These are phyloP conservation scores for Dalechampia spathulata DNA, from an alignment of 441 rosid species.

Conservation along the genomic window DNA sequence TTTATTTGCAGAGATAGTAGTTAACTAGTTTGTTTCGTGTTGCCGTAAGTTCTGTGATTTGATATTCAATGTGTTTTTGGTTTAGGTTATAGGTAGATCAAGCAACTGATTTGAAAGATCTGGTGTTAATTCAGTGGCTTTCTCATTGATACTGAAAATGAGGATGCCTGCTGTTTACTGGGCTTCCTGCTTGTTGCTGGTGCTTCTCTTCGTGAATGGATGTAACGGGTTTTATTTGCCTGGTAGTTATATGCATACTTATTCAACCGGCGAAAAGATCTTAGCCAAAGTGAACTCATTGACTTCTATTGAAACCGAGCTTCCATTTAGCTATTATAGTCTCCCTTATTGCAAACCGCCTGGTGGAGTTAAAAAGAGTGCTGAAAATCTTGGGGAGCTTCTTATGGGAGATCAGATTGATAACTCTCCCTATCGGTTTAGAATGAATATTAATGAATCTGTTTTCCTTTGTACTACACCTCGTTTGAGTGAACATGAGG, in stretches of 20 bases:
- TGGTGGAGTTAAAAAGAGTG: conserved; percentile 69
- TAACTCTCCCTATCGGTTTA: conserved; percentile 80
- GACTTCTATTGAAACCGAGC: conserved; percentile 90
- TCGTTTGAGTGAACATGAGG: conserved; percentile 56
- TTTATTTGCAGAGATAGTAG: too few relatives aligned
- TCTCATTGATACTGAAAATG: too few relatives aligned
- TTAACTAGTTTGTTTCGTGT: too few relatives aligned
- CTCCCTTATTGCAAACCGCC: conserved; percentile 74
- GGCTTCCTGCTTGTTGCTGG: conserved; percentile 32
- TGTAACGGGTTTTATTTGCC: conserved; percentile 80
- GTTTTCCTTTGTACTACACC: conserved; percentile 65
- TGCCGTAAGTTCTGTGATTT: too few relatives aligned
- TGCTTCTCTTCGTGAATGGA: conserved; percentile 30
- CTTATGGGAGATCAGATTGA: conserved; percentile 98
- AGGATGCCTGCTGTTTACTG: conserved; percentile 20
- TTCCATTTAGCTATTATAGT: conserved; percentile 80
- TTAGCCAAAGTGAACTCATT: conserved; percentile 79
- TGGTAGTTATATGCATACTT: conserved; percentile 81
- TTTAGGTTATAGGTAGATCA: too few relatives aligned
- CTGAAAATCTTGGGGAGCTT: conserved; percentile 95
- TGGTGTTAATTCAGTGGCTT: too few relatives aligned
- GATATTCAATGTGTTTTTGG: too few relatives aligned
- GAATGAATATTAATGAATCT: conserved; percentile 67
- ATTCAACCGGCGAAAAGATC: conserved; percentile 42
- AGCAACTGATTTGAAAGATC: too few relatives aligned